Percentiles rank a stretch among this genome's conserved stretches.
These are phyloP conservation scores for Cladorrhinum sp. DNA, from an alignment of 2,329 filamentous ascomycete genomes.

Conservation along the genomic window DNA sequence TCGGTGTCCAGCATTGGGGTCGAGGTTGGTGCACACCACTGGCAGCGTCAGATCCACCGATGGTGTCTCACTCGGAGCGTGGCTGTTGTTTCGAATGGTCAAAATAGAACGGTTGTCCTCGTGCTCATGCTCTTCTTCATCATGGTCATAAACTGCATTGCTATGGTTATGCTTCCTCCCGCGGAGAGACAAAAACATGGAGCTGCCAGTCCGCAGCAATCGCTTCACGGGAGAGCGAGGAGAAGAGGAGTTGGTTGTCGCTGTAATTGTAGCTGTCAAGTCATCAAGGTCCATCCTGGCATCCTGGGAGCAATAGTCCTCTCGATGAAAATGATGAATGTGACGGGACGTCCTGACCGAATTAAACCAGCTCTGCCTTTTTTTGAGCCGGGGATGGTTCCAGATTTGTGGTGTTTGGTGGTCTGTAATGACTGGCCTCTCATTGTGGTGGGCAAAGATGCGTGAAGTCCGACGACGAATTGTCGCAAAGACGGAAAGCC, in stretches of 20 bases:
- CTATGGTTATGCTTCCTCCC: neutral
- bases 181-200: constrained; percentile 1
- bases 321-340: neutral
- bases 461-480: constrained; percentile 4
- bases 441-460: neutral
- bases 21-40: neutral
- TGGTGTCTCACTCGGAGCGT: neutral
- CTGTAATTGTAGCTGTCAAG: neutral
- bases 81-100: neutral
- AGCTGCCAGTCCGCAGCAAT: neutral
- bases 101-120: neutral
- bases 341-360: neutral
- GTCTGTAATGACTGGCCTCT: neutral
- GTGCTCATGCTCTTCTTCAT: neutral
- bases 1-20: neutral
- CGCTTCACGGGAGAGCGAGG: constrained; percentile 2
- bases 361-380: constrained; percentile 4
- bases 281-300: neutral
- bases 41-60: neutral
- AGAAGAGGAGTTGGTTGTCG: neutral
- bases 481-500: constrained; percentile 1
- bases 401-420: neutral
- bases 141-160: neutral
- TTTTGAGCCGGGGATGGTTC: neutral
- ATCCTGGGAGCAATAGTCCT: neutral